Base-by-base conservation (phyloP, 2,329 filamentous ascomycete genomes). In the Ophiostoma perfectum region DNA sequence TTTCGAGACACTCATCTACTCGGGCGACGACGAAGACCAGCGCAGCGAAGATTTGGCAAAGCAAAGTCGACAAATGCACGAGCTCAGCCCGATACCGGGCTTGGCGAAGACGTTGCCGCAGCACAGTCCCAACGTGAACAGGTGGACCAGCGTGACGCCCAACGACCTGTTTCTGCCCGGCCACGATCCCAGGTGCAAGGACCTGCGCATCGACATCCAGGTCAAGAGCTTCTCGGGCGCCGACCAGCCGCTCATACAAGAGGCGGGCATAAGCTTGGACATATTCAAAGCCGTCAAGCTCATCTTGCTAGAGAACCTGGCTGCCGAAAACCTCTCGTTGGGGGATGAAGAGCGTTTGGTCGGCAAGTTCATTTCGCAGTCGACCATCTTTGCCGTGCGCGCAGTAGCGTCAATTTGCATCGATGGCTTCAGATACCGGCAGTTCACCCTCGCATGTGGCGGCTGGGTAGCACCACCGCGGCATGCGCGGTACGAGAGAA, bases 101-200 rank as follows among this genome's bases (percentile, higher is more conserved):
- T 27, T 27, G 18, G 4, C 45, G 12, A 16, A 1, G 49, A 52
- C 14, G 18, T 4, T 4, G 6, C n/a, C 49, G 8, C 18, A 27
- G 49, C 49, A 55, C 49, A 27, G 14, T 3, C 36, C 14, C 1
- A 7, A 41, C 5, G 1, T 7, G 12, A 39, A 12, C 12, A 16
- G 36, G 16, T 63, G 60, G 60, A 63, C 60, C 36, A 63, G 60
- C 39, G 60, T 63, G 60, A 63, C 60, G 39, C 60, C 60, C 39
- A 39, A 63, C 6, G 60, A 39, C 39, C n/a, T 63, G 5, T 16
- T 42, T 38, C 6, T 63, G 14, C 60, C 60, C 11, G 18, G 8
- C 3, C 60, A 42, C 39, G 11, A 63, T n/a, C 2, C 2, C 11
- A 8, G n/a, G 5, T 4, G 9, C 16, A 2, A 42, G 4, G 60